A percentile compares a stretch with the other conserved stretches of the same genome.
These are phyloP conservation scores for Inga oerstediana DNA, from an alignment of 306 rosid genomes.

Conservation along the genomic window DNA sequence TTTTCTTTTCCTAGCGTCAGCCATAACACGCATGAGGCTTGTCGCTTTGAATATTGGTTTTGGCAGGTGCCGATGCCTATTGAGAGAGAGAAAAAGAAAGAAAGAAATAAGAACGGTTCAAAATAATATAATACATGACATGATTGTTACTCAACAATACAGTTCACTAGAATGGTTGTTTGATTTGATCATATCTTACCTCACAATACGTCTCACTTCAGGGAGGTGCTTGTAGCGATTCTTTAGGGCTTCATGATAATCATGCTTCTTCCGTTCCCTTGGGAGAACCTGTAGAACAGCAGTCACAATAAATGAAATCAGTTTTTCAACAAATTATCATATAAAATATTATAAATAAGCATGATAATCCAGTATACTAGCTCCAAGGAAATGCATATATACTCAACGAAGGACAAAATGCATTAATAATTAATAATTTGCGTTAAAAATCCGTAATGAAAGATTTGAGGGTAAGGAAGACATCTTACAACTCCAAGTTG, in stretches of 20 bases:
- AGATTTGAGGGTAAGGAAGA: constrained; percentile 25
- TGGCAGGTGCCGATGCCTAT: constrained; percentile 82
- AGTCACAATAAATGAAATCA: constrained; percentile 4
- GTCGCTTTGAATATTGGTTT: constrained; percentile 75
- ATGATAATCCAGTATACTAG: background rate
- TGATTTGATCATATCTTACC: constrained; percentile 42
- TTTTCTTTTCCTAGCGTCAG: constrained; percentile 63
- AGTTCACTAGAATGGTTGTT: background rate
- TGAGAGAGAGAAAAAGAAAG: background rate
- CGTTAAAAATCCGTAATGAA: background rate
- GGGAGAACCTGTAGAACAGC: constrained; percentile 72
- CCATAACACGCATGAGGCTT: constrained; percentile 52
- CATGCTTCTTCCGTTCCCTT: constrained; percentile 81
- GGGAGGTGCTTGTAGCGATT: constrained; percentile 85
- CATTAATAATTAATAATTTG: background rate
- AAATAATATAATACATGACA: background rate
- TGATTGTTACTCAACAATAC: background rate
- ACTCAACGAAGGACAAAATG: background rate
- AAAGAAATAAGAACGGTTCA: background rate
- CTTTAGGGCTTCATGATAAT: constrained; percentile 82
- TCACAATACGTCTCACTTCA: constrained; percentile 80
- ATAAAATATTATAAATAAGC: background rate
- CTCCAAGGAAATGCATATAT: constrained; percentile 6
- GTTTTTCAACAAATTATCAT: background rate
- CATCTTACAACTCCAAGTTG: constrained; percentile 93